phyloP scores from a whole-genome alignment of 805 yeast genomes.

The Zygoascus tannicola region DNA sequence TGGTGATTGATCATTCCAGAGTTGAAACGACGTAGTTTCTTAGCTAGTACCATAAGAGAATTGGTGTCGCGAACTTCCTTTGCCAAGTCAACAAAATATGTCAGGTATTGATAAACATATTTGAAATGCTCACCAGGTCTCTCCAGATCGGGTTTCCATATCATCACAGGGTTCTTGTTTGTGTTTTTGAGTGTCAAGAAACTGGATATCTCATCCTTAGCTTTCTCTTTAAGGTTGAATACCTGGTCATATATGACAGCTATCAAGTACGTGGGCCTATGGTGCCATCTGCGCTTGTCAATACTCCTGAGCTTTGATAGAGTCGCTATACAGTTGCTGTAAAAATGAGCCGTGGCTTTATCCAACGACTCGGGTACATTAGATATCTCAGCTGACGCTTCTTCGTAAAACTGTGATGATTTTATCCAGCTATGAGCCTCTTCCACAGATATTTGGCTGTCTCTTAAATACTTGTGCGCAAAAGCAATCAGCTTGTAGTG shows the following conservation, averaged over 20 bases:
- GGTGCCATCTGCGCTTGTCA: slow-evolving; percentile 90
- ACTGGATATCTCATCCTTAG: slow-evolving; percentile 53
- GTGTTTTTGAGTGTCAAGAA: slow-evolving; percentile 55
- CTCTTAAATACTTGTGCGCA: slow-evolving; percentile 45
- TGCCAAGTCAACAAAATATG: slow-evolving; percentile 51
- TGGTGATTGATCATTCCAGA: slow-evolving; percentile 62
- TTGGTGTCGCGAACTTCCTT: slow-evolving; percentile 46
- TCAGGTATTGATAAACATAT: slow-evolving; percentile 61
- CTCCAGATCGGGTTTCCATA: slow-evolving; percentile 92
- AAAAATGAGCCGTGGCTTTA: slow-evolving; percentile 24
- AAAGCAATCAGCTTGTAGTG: slow-evolving; percentile 56
- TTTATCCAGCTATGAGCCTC: slow-evolving; percentile 36
- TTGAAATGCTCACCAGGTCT: slow-evolving; percentile 89
- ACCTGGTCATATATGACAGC: slow-evolving; percentile 55
- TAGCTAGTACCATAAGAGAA: slow-evolving; percentile 50
- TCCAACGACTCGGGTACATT: not conserved
- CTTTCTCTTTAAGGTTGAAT: slow-evolving; percentile 41
- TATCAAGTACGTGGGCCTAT: slow-evolving; percentile 64
- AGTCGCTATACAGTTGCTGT: slow-evolving; percentile 34
- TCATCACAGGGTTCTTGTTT: slow-evolving; percentile 65
- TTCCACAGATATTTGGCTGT: slow-evolving; percentile 27
- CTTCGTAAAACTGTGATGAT: slow-evolving; percentile 29
- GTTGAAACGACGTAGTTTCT: slow-evolving; percentile 68
- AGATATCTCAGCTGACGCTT: not conserved
- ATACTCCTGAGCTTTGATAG: slow-evolving; percentile 40